These are phyloP conservation scores for Atkinsonella hypoxylon DNA, from an alignment of 2,329 filamentous ascomycete species.

Conservation along the genomic window DNA sequence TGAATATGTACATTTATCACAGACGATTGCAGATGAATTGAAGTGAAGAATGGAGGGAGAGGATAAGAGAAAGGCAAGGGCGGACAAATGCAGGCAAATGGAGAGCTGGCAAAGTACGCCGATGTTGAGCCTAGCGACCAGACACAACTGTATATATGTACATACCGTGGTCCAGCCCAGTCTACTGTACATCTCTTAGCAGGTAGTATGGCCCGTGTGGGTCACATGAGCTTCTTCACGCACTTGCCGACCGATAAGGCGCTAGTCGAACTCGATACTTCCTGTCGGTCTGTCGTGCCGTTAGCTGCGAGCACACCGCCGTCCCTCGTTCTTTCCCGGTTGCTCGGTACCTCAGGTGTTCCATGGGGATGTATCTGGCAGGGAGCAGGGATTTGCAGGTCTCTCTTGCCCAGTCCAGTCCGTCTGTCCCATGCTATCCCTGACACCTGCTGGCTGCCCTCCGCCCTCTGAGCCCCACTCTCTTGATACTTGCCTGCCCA, in stretches of 20 bases:
- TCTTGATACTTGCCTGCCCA: neutral
- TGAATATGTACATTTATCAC: too few relatives aligned
- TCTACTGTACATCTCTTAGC: neutral
- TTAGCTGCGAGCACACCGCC: neutral
- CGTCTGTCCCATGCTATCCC: neutral
- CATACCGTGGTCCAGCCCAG: neutral
- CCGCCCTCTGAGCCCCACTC: neutral
- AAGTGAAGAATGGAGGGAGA: too few relatives aligned
- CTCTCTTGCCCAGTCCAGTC: neutral
- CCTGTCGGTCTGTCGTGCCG: neutral
- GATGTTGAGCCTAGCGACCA: neutral
- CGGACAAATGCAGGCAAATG: too few relatives aligned
- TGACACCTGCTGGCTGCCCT: neutral
- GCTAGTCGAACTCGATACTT: neutral
- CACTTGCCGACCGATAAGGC: neutral
- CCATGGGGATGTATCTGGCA: neutral
- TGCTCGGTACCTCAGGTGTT: constrained; percentile 5
- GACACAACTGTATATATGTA: too few relatives aligned
- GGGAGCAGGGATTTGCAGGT: neutral
- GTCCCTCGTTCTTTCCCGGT: constrained; percentile 3
- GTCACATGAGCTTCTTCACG: neutral
- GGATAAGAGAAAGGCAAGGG: too few relatives aligned
- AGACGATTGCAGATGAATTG: too few relatives aligned
- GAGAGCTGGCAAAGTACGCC: neutral
- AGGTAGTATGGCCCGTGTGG: neutral